Evolutionary conservation across 768 basidiomycete species (phyloP).

Genomic region (Mycena latifolia): DNA sequence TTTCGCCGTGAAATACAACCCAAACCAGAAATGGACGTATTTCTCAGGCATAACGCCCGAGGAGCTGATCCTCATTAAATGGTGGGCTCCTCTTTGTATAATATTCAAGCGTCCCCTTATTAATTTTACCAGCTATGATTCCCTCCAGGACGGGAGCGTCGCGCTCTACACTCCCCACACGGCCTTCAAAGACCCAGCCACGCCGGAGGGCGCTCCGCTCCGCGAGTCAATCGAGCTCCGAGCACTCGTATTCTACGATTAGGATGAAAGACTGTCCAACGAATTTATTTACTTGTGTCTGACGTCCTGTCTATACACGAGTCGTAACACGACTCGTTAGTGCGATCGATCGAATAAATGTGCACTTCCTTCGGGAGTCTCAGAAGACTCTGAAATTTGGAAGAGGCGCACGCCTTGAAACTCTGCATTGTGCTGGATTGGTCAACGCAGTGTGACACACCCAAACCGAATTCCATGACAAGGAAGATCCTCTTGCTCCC

Average conservation of each 20-base stretch:
- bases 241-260: slow-evolving; percentile 33
- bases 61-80: slow-evolving; percentile 48
- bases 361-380: too few relatives aligned
- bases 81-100: slow-evolving; percentile 48
- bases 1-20: slow-evolving; percentile 57
- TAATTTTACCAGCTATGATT: slow-evolving; percentile 14
- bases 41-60: slow-evolving; percentile 27
- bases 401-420: too few relatives aligned
- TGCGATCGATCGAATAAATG: too few relatives aligned
- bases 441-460: too few relatives aligned
- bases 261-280: too few relatives aligned
- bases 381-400: too few relatives aligned
- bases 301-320: too few relatives aligned
- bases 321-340: too few relatives aligned
- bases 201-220: slow-evolving; percentile 27
- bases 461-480: too few relatives aligned
- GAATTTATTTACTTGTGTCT: too few relatives aligned
- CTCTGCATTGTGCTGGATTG: too few relatives aligned
- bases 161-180: slow-evolving; percentile 30
- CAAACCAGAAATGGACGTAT: slow-evolving; percentile 68
- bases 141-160: slow-evolving; percentile 29
- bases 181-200: slow-evolving; percentile 24
- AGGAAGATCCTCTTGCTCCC: too few relatives aligned
- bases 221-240: slow-evolving; percentile 34
- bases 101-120: neutral